Percentiles rank a stretch among this genome's conserved stretches.
Conservation (phyloP, 2,329 filamentous ascomycete genomes). For the Cladosporium oxysporum region DNA sequence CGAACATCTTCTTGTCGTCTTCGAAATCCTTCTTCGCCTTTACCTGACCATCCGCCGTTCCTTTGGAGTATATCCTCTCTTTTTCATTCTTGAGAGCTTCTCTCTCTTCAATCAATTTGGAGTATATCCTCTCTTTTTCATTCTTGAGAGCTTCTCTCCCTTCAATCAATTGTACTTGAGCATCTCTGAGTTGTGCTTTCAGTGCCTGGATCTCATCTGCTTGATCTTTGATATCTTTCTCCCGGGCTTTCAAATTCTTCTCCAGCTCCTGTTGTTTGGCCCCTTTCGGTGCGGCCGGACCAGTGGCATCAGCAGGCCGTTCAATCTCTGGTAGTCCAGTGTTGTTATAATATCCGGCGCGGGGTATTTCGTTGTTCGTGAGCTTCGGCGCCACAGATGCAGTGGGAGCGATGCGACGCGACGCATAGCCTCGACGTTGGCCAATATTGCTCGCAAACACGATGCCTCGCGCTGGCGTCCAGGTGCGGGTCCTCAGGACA, state of each 20-base stretch:
- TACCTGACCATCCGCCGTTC: neutral
- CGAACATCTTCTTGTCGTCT: neutral
- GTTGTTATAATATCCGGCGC: neutral
- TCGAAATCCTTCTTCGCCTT: neutral
- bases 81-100: neutral
- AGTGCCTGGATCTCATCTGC: neutral
- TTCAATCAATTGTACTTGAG: neutral
- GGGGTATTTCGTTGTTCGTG: neutral
- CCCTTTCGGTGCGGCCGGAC: neutral
- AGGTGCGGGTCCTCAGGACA: neutral
- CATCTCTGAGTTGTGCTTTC: neutral
- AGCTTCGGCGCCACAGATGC: neutral
- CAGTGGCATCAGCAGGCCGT: neutral
- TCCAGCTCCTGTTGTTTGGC: conserved; percentile 13
- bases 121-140: conserved; percentile 1
- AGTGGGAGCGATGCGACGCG: neutral
- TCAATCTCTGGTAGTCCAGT: conserved; percentile 1
- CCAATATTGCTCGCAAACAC: neutral
- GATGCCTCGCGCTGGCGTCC: conserved; percentile 12
- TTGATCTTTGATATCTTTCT: neutral
- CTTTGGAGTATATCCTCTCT: neutral
- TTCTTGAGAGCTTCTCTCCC: neutral
- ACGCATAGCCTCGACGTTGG: conserved; percentile 13
- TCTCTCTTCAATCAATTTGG: neutral
- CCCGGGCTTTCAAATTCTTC: neutral